Evolutionary conservation across 345 rosid species (phyloP).

Genomic region (Conringia planisiliqua): DNA sequence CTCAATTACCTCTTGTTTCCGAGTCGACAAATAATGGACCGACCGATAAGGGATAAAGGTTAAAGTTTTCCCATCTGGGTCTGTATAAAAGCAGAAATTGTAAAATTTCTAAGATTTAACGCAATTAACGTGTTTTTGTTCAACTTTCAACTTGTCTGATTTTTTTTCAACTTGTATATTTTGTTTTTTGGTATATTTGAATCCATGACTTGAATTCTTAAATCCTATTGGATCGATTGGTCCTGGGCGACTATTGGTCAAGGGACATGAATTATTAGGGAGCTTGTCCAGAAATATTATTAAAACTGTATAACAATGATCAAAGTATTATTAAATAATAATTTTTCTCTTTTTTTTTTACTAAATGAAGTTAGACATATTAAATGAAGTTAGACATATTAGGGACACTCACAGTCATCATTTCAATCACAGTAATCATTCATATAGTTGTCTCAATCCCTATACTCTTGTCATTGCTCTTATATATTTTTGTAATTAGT

Average conservation of each 20-base stretch:
- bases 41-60: slow-evolving; percentile 31
- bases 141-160: not conserved
- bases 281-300: not conserved
- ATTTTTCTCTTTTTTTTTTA: too few species aligned
- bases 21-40: slow-evolving; percentile 32
- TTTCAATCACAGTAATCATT: too few species aligned
- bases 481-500: too few species aligned
- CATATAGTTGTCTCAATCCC: too few species aligned
- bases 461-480: too few species aligned
- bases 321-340: too few species aligned
- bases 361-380: too few species aligned
- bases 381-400: too few species aligned
- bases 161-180: not conserved
- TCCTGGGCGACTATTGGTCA: not conserved
- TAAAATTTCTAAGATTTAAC: slow-evolving; percentile 18
- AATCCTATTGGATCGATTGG: not conserved
- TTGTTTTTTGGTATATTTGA: too few species aligned
- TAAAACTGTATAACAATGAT: not conserved
- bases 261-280: not conserved
- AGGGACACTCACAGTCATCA: too few species aligned
- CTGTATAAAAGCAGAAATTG: slow-evolving; percentile 24
- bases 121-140: slow-evolving; percentile 13
- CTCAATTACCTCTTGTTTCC: slow-evolving; percentile 12
- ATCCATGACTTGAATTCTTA: not conserved
- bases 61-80: slow-evolving; percentile 17